Evolutionary conservation across 257 asterid genomes (phyloP).

Genomic region (Coffea canephora): DNA sequence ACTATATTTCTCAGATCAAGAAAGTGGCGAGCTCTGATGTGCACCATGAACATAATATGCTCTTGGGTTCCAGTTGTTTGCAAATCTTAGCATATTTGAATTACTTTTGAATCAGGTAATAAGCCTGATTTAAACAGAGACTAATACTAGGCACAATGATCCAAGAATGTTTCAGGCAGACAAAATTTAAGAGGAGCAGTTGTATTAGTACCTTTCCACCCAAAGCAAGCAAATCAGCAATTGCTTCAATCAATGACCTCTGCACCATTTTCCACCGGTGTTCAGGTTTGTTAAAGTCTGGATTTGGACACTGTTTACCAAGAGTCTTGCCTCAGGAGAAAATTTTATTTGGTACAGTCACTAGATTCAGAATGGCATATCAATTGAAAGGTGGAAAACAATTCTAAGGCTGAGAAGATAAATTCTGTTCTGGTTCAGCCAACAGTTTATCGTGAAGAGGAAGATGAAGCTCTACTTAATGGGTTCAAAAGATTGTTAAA

Average conservation of each 20-base stretch:
- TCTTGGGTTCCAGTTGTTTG: background rate
- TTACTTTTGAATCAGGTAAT: background rate
- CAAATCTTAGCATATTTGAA: background rate
- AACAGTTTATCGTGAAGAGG: background rate
- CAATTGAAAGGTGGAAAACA: background rate
- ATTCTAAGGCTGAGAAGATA: background rate
- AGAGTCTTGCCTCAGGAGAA: conserved; percentile 17
- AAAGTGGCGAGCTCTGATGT: background rate
- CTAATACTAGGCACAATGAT: background rate
- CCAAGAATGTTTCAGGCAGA: background rate
- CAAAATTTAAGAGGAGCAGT: background rate
- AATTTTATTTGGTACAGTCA: conserved; percentile 8
- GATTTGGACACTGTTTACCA: conserved; percentile 85
- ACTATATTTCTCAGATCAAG: background rate
- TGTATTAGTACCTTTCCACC: conserved; percentile 65
- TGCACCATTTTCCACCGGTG: conserved; percentile 89
- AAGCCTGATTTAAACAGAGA: background rate
- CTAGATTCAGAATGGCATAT: background rate
- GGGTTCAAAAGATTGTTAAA: background rate
- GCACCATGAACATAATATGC: background rate
- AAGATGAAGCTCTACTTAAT: background rate
- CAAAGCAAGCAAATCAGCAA: conserved; percentile 50
- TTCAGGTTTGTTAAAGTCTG: conserved; percentile 85
- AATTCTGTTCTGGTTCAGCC: background rate
- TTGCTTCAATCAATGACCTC: conserved; percentile 83